Conservation (phyloP, 495 filamentous ascomycete species). For the Neurospora intermedia region DNA sequence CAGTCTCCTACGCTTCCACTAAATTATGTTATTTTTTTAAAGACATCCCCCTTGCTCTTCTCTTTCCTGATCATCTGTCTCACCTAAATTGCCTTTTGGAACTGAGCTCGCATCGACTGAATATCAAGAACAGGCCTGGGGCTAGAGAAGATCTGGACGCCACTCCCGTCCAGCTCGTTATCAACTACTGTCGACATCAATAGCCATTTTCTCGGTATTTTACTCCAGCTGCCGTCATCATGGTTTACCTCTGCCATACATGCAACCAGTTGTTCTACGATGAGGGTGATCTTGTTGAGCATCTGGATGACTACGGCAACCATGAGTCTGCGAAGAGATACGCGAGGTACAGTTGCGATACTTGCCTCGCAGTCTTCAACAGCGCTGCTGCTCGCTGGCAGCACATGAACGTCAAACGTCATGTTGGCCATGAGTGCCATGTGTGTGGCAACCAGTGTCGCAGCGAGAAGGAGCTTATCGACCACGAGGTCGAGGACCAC, state of each 20-base stretch:
- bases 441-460: conserved; percentile 9
- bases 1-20: background rate
- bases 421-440: conserved; percentile 14
- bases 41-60: background rate
- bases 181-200: background rate
- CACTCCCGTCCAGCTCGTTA: background rate
- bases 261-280: background rate
- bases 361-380: conserved; percentile 14
- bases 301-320: background rate
- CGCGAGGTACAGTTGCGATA: conserved; percentile 5
- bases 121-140: background rate
- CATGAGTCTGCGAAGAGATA: background rate
- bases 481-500: conserved; percentile 17
- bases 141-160: background rate
- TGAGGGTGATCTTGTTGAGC: background rate
- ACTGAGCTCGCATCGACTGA: background rate
- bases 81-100: background rate
- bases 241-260: background rate
- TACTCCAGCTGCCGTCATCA: background rate
- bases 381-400: conserved; percentile 2
- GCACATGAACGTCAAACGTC: conserved; percentile 14
- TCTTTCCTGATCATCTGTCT: background rate
- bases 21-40: background rate
- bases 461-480: background rate
- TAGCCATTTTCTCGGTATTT: background rate